A percentile compares a stretch with the other conserved stretches of the same genome.
These are phyloP conservation scores for Uromyces viciae-fabae DNA, from an alignment of 1,284 basidiomycete species.

Conservation along the genomic window DNA sequence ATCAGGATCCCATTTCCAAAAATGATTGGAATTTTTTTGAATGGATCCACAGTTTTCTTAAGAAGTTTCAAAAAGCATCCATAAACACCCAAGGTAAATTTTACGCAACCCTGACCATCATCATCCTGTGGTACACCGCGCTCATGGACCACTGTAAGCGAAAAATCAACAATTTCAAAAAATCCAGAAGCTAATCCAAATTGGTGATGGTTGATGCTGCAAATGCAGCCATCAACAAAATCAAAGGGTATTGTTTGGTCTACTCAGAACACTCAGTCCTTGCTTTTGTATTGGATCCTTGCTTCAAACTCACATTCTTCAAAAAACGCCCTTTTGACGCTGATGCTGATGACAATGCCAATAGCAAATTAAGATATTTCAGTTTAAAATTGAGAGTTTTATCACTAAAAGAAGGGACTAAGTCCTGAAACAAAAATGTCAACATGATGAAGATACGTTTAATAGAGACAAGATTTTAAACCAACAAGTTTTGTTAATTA, in stretches of 20 bases:
- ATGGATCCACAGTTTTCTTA: not conserved
- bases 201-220: not conserved
- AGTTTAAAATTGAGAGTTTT: too few species aligned
- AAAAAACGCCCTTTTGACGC: not conserved
- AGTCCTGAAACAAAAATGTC: too few species aligned
- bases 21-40: constrained; percentile 1
- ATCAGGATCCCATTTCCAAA: not conserved
- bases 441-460: too few species aligned
- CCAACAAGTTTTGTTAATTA: too few species aligned
- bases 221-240: not conserved
- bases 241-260: not conserved
- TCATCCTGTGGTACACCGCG: not conserved
- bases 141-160: not conserved
- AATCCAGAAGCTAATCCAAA: not conserved
- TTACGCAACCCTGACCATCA: too few species aligned
- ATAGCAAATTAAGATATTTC: too few species aligned
- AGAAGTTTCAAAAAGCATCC: not conserved
- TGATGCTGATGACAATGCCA: too few species aligned
- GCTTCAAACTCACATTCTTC: not conserved
- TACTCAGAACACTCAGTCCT: not conserved
- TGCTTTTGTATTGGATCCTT: not conserved
- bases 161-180: not conserved
- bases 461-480: too few species aligned
- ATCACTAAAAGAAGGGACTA: too few species aligned
- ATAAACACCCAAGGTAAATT: not conserved